These are phyloP conservation scores for Eucalyptus regnans DNA, from an alignment of 345 rosid species.

Conservation along the genomic window DNA sequence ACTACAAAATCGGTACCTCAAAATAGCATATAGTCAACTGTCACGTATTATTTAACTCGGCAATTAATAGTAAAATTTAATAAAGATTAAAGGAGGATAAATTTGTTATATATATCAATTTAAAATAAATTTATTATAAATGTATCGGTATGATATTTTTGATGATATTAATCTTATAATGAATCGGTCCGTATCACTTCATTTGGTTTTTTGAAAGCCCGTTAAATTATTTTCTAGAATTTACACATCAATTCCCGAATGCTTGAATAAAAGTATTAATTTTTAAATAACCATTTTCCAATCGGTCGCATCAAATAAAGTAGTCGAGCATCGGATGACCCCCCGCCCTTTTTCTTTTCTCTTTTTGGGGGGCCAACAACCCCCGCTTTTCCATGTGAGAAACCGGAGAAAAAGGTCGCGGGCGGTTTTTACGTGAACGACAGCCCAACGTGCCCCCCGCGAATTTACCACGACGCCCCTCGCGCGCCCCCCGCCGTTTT, in stretches of 20 bases:
- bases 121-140: too few species aligned
- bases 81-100: rapidly evolving
- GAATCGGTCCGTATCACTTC: rapidly evolving
- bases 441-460: background rate
- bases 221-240: too few species aligned
- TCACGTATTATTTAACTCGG: rapidly evolving
- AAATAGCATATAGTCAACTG: rapidly evolving
- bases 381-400: background rate
- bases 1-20: rapidly evolving
- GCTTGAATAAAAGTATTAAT: background rate
- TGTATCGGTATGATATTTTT: rapidly evolving
- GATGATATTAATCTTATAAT: rapidly evolving
- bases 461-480: background rate
- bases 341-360: background rate
- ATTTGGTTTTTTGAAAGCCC: rapidly evolving
- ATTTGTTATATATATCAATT: rapidly evolving
- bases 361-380: background rate
- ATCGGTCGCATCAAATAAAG: background rate
- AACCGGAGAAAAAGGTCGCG: background rate
- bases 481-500: background rate
- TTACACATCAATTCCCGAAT: rapidly evolving
- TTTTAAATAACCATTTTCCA: rapidly evolving
- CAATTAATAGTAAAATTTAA: rapidly evolving
- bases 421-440: background rate
- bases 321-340: background rate